Conservation (phyloP, 2,329 filamentous ascomycete species). For the Sphaerulina populicola region DNA sequence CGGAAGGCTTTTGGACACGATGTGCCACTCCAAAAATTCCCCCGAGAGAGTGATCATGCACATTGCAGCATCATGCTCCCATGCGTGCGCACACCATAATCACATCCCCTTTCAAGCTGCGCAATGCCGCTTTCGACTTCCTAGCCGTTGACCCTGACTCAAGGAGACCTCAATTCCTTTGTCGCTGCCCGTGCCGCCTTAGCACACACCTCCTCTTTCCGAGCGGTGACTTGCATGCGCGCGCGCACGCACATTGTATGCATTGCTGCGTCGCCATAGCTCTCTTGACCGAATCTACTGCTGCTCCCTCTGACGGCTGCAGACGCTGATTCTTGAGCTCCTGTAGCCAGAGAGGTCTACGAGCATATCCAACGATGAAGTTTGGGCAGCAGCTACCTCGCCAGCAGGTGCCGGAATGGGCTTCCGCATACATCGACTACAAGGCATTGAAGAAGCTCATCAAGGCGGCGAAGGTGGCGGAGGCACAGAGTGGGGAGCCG, state of each 20-base stretch:
- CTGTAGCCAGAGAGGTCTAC: neutral
- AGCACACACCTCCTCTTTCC: neutral
- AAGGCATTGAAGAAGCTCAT: conserved; percentile 92
- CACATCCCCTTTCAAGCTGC: neutral
- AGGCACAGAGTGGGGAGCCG: conserved; percentile 56
- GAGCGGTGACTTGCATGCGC: neutral
- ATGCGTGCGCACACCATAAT: neutral
- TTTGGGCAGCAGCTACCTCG: conserved; percentile 56
- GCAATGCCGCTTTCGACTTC: neutral
- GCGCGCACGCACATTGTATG: neutral
- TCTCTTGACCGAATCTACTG: neutral
- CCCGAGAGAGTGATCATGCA: neutral
- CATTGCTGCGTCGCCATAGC: neutral
- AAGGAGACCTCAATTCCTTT: neutral
- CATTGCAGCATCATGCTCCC: neutral
- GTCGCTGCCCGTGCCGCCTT: neutral
- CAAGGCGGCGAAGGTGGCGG: conserved; percentile 59
- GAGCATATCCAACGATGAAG: conserved; percentile 24
- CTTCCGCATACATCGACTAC: conserved; percentile 76
- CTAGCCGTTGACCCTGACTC: neutral
- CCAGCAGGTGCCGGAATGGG: conserved; percentile 83
- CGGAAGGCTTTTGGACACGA: neutral
- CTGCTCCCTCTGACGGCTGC: neutral
- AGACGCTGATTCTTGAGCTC: conserved; percentile 4
- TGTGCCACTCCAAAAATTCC: neutral